Evolutionary conservation across 2,329 filamentous ascomycete genomes (phyloP).

Genomic region (Penicillium oxalicum): DNA sequence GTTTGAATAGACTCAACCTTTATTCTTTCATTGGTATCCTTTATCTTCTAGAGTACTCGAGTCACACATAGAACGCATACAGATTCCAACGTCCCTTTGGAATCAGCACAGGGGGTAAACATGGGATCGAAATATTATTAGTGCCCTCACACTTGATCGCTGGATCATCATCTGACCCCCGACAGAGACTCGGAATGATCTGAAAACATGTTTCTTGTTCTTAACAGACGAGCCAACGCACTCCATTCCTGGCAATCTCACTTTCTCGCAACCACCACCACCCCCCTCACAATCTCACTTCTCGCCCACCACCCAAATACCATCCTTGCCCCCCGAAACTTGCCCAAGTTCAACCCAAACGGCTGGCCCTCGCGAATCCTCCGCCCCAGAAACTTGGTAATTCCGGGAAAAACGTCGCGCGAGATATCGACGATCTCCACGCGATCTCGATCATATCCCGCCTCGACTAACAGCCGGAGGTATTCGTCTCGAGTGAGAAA

Average conservation of each 20-base stretch:
- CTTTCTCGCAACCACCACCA: constrained; percentile 36
- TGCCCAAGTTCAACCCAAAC: constrained; percentile 36
- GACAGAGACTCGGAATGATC: too few species aligned
- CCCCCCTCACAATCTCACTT: constrained; percentile 34
- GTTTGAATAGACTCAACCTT: constrained; percentile 1
- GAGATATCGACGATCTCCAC: constrained; percentile 49
- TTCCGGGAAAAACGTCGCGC: constrained; percentile 47
- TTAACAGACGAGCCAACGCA: not conserved
- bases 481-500: constrained; percentile 47
- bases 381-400: constrained; percentile 42
- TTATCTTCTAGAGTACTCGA: too few species aligned
- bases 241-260: not conserved
- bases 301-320: constrained; percentile 42
- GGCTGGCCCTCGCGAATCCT: constrained; percentile 30
- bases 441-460: constrained; percentile 42
- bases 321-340: constrained; percentile 27
- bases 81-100: too few species aligned
- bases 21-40: too few species aligned
- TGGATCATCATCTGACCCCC: too few species aligned
- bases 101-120: too few species aligned
- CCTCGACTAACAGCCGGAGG: constrained; percentile 39
- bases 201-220: too few species aligned
- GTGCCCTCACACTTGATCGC: too few species aligned
- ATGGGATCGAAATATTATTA: too few species aligned
- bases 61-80: too few species aligned